Evolutionary conservation across 2,329 filamentous ascomycete genomes (phyloP), one percentile per base, ranked within the genome.

Genomic region (Nemania serpens): DNA sequence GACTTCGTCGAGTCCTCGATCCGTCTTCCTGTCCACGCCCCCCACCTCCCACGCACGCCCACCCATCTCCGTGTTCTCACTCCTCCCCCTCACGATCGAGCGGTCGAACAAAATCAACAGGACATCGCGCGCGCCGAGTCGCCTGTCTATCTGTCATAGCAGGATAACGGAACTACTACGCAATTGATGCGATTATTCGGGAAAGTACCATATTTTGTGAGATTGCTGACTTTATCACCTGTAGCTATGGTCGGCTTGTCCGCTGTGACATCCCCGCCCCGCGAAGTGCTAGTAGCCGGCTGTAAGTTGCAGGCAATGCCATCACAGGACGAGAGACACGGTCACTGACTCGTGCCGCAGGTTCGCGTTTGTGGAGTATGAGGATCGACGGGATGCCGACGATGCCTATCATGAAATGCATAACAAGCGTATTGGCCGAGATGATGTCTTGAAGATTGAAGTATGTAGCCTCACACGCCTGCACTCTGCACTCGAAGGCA

Each of bases 371-470:
- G 95, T 99, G 67, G 95, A 99, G 80, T 99, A 99, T 78, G 95
- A 99, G 82, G 96, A 93, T 77, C 91, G 94, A 72, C 93, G 95
- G 71, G 95, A 99, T 83, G 93, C 95, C 66, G 95, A 99, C 77
- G 95, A 99, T 81, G 95, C 95, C 49, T 99, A 99, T 76, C 92
- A 99, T 77, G 95, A 99, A 81, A 99, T 99, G 95, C 95, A 99
- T 76, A 98, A 98, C 83, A 97, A 97, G 87, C 92, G 94, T 69
- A 93, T 99, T 70, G 93, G 93, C 49, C 90, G 94, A 65, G 95
- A 99, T 75, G 95, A 99, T 73, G 81, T 97, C 62, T 77, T 99
- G 80, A 99, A 99, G 82, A 98, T 99, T 68, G 95, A 99, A 86
- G 95, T 97, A 80, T 69, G 85, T 33, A 13, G 25, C 25, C 3